These are phyloP conservation scores for Eragrostis curvula DNA, from an alignment of 176 grass and related monocot species.

Conservation along the genomic window DNA sequence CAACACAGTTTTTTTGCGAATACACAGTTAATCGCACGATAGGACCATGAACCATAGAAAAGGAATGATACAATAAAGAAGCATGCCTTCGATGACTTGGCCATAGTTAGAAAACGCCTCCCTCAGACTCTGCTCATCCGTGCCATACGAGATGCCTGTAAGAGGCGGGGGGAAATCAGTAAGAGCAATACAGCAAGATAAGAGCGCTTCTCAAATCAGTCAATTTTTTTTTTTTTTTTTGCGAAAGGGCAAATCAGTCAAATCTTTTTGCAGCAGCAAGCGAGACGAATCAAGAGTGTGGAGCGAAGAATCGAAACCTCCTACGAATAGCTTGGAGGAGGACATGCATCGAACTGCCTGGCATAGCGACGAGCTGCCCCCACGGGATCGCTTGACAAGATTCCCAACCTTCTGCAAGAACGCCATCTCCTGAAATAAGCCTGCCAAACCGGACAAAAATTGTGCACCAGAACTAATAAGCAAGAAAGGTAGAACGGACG, in stretches of 20 bases:
- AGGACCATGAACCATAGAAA: neutral
- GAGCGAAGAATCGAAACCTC: slow-evolving; percentile 37
- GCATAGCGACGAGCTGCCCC: slow-evolving; percentile 49
- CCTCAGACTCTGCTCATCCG: slow-evolving; percentile 63
- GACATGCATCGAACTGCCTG: slow-evolving; percentile 75
- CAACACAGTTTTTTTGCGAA: neutral
- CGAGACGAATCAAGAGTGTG: neutral
- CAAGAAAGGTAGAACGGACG: neutral
- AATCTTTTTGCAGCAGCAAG: neutral
- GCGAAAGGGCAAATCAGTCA: neutral
- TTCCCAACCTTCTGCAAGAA: slow-evolving; percentile 65
- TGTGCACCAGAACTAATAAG: neutral
- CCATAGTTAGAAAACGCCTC: slow-evolving; percentile 63
- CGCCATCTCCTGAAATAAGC: slow-evolving; percentile 39
- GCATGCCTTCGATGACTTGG: slow-evolving; percentile 64
- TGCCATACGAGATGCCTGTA: slow-evolving; percentile 71
- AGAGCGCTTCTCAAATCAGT: neutral
- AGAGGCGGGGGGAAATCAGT: neutral
- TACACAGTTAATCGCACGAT: neutral
- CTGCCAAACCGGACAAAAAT: slow-evolving; percentile 14
- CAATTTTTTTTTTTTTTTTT: neutral
- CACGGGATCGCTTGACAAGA: slow-evolving; percentile 52
- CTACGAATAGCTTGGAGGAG: slow-evolving; percentile 69
- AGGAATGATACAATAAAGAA: neutral
- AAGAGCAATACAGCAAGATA: neutral